Evolutionary conservation across 2,329 filamentous ascomycete genomes (phyloP), one percentile per base, ranked within the genome.

Genomic region (Fusarium duplospermum): DNA sequence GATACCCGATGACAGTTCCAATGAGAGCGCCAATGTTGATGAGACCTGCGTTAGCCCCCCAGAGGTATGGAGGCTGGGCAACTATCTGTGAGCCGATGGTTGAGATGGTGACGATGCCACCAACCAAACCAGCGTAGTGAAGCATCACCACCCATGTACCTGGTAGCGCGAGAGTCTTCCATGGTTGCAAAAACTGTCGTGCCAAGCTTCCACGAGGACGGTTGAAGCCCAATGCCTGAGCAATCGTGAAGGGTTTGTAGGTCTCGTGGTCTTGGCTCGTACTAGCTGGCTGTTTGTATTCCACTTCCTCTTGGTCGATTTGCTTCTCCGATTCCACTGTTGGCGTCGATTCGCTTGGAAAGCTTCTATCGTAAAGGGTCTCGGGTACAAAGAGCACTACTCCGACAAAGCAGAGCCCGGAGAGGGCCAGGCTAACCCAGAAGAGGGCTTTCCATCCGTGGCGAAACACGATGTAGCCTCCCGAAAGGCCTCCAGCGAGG

Each of bases 71-170:
- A 0, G 80, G 80, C 1, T 58, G 52, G 1, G 71, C 66, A 2
- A 84, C 76, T 0, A 83, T 27, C 27, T 81, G 72, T 0, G 83
- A 78, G 0, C 82, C 83, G 0, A 84, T 76, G 2, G 80, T 80
- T 0, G 82, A 82, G 3, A 84, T 80, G 1, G 82, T 80, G 1
- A 82, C 78, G 3, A 81, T 77, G 4, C 79, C 80, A 3, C 82
- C 83, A 0, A 84, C 81, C 0, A 84, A 74, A 0, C 81, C 81
- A 11, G 81, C 81, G 33, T 83, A 84, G 58, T 83, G 82, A 4
- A 83, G 66, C 77, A 81, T 84, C 2, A 82, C 79, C 0, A 84
- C 72, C 82, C 81, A 83, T 0, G 79, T 80, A 0, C 80, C 80
- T 0, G 82, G 83, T 0, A 84, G 75, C 0, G 63, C 66, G 1